phyloP scores from a whole-genome alignment of 2,329 filamentous ascomycete species.

The Parascedosporium putredinis region DNA sequence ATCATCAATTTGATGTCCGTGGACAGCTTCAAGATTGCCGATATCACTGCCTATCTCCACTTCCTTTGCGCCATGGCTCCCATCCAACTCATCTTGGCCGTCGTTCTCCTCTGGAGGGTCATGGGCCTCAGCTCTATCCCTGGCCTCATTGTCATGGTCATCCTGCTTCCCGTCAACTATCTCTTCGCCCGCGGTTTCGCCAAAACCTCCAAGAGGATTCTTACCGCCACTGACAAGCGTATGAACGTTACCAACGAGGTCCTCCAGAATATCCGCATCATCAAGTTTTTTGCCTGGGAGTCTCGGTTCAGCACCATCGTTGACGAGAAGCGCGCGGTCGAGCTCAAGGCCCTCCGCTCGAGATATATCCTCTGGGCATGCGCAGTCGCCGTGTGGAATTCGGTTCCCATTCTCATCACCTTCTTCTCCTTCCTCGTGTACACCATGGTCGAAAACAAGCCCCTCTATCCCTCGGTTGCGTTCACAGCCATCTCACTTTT shows the following conservation, averaged over 20 bases:
- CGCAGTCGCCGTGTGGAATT: constrained; percentile 93
- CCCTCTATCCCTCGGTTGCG: constrained; percentile 80
- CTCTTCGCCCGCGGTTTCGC: constrained; percentile 78
- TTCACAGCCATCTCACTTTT: constrained; percentile 96
- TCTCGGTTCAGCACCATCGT: constrained; percentile 78
- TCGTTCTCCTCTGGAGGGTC: constrained; percentile 76
- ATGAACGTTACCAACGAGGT: constrained; percentile 97
- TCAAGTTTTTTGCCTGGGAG: constrained; percentile 99
- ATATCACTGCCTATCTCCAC: constrained; percentile 89
- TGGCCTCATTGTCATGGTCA: constrained; percentile 79
- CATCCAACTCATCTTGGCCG: constrained; percentile 72
- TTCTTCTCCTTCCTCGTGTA: constrained; percentile 95
- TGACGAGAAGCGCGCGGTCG: constrained; percentile 73
- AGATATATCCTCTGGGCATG: constrained; percentile 86
- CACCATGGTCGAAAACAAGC: constrained; percentile 80
- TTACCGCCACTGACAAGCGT: constrained; percentile 86
- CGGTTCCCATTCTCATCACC: constrained; percentile 87
- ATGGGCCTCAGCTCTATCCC: constrained; percentile 90
- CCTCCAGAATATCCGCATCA: constrained; percentile 93
- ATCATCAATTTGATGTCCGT: constrained; percentile 99
- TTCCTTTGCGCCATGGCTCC: constrained; percentile 91
- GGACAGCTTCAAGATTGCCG: constrained; percentile 96
- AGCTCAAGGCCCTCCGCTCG: constrained; percentile 67
- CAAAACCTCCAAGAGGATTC: constrained; percentile 78
- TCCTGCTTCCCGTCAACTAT: constrained; percentile 85